These are phyloP conservation scores for Colletotrichum sp. DNA, from an alignment of 2,329 filamentous ascomycete genomes.

Conservation along the genomic window DNA sequence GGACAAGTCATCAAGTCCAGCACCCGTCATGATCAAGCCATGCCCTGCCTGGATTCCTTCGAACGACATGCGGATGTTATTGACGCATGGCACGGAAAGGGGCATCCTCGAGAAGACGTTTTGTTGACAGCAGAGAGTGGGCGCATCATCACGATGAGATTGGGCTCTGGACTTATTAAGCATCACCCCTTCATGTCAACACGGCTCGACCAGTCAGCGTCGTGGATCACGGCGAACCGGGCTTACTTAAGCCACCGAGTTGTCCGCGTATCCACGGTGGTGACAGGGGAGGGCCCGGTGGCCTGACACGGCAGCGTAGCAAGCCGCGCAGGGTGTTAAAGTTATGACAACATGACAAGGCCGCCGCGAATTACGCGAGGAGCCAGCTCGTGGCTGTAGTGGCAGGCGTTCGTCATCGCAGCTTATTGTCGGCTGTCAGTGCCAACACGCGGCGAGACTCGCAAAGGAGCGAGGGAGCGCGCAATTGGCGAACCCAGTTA, in stretches of 20 bases:
- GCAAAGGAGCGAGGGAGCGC: not conserved
- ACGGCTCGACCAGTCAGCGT: not conserved
- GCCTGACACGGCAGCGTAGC: slow-evolving; percentile 17
- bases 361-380: slow-evolving; percentile 11
- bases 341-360: slow-evolving; percentile 19
- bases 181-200: not conserved
- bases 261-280: slow-evolving; percentile 9
- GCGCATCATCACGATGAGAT: not conserved
- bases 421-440: not conserved
- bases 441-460: not conserved
- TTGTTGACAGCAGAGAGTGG: not conserved
- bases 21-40: not conserved
- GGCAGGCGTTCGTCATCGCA: not conserved
- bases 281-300: slow-evolving; percentile 11
- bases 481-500: not conserved
- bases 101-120: not conserved
- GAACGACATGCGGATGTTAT: not conserved
- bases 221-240: not conserved
- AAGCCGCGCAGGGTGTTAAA: slow-evolving; percentile 16
- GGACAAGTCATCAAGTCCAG: not conserved
- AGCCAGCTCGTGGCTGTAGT: not conserved
- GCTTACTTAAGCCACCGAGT: slow-evolving; percentile 10
- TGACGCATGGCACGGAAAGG: not conserved
- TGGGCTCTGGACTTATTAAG: not conserved
- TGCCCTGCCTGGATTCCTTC: not conserved